A percentile compares a stretch with the other conserved stretches of the same genome.
These are phyloP conservation scores for Ustilago bromivora DNA, from an alignment of 1,284 basidiomycete species.

Conservation along the genomic window DNA sequence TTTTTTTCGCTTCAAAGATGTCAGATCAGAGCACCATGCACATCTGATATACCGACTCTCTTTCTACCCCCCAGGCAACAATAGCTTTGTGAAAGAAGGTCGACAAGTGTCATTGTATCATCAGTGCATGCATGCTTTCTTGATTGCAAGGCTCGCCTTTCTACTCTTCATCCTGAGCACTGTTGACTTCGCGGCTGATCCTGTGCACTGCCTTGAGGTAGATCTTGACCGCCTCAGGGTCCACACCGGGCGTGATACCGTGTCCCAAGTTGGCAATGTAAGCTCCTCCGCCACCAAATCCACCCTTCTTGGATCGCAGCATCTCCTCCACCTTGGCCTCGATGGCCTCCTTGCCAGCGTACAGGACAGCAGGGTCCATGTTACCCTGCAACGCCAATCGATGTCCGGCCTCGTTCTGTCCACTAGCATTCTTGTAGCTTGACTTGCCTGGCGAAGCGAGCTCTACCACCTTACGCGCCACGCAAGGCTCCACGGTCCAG, in stretches of 20 bases:
- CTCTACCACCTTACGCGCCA: constrained; percentile 63
- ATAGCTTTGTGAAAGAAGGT: not conserved
- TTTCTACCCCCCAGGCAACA: not conserved
- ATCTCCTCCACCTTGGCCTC: constrained; percentile 84
- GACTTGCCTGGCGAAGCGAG: constrained; percentile 51
- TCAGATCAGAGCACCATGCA: not conserved
- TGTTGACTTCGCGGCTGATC: constrained; percentile 59
- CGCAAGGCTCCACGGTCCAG: constrained; percentile 65
- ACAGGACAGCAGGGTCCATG: constrained; percentile 88
- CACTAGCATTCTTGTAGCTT: constrained; percentile 51
- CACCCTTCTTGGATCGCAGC: constrained; percentile 75
- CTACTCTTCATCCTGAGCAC: constrained; percentile 50
- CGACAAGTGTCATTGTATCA: constrained; percentile 2
- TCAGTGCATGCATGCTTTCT: not conserved
- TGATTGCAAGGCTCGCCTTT: not conserved
- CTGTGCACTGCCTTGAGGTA: constrained; percentile 67
- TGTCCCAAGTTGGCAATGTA: constrained; percentile 94
- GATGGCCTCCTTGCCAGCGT: constrained; percentile 83
- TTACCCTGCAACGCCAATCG: constrained; percentile 90
- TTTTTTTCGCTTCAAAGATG: not conserved
- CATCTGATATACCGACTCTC: not conserved
- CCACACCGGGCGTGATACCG: constrained; percentile 77
- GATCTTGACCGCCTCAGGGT: constrained; percentile 65
- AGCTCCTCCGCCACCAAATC: constrained; percentile 76
- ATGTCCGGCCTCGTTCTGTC: constrained; percentile 62